Conservation (phyloP, 2,329 filamentous ascomycete species). For the Tolypocladium pustulatum region DNA sequence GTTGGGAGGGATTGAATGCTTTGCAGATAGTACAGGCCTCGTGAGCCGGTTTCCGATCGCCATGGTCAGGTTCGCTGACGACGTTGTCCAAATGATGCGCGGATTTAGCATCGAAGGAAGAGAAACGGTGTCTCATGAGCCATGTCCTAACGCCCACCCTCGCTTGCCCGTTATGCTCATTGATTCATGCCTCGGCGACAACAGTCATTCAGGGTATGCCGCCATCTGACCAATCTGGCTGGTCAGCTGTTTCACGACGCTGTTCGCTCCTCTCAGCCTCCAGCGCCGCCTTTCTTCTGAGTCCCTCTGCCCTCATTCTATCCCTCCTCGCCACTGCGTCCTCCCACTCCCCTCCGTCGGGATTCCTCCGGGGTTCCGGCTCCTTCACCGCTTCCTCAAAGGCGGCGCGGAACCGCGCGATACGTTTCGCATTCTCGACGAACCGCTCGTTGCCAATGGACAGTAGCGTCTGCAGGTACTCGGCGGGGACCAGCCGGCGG, state of each 20-base stretch:
- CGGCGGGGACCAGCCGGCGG: conserved; percentile 46
- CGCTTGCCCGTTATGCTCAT: neutral
- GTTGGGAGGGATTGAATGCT: no score
- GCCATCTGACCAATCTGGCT: neutral
- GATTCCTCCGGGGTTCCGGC: conserved; percentile 13
- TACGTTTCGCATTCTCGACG: conserved; percentile 55
- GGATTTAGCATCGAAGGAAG: neutral
- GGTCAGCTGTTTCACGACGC: neutral
- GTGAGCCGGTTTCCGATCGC: neutral
- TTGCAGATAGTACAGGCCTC: neutral
- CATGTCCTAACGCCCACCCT: neutral
- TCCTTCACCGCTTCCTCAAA: conserved; percentile 27
- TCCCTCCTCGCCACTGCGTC: conserved; percentile 39
- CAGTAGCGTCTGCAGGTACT: conserved; percentile 58
- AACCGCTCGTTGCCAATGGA: conserved; percentile 67
- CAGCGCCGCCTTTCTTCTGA: conserved; percentile 39
- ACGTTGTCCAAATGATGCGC: neutral
- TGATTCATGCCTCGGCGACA: neutral
- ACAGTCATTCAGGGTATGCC: neutral
- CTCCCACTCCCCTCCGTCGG: conserved; percentile 41
- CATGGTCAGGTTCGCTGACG: neutral
- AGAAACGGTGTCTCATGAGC: neutral
- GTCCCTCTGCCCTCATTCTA: conserved; percentile 47
- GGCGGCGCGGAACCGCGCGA: conserved; percentile 49
- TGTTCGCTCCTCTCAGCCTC: conserved; percentile 8